A percentile compares a stretch with the other conserved stretches of the same genome.
phyloP scores from a whole-genome alignment of 768 basidiomycete genomes.

The Lepiota subincarnata region DNA sequence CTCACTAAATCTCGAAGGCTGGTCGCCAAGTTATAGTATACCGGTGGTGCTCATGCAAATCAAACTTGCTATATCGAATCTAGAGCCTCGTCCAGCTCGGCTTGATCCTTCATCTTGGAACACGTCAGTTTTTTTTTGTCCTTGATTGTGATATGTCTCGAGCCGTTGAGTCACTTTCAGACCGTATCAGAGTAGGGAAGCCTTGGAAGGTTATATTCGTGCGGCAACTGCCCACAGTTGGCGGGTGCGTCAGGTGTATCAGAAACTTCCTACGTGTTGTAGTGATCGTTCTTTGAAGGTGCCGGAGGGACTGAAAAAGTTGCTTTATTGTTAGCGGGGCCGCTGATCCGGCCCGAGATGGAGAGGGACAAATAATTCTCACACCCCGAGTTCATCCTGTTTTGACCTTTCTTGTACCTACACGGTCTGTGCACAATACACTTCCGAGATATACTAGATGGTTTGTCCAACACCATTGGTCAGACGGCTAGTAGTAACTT shows the following conservation, averaged over 20 bases:
- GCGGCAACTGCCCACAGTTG: conserved; percentile 65
- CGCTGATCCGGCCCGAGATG: background rate
- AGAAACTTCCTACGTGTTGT: background rate
- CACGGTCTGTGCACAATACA: background rate
- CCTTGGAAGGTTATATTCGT: conserved; percentile 58
- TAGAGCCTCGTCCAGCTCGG: conserved; percentile 60
- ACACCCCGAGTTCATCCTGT: background rate
- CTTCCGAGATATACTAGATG: background rate
- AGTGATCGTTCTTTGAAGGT: conserved; percentile 19
- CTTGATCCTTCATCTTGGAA: conserved; percentile 47
- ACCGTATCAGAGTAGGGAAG: conserved; percentile 51
- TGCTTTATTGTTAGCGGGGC: background rate
- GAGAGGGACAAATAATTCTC: background rate
- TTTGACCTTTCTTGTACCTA: background rate
- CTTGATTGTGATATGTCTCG: background rate
- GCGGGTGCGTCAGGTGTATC: conserved; percentile 37
- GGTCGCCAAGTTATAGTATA: conserved; percentile 64
- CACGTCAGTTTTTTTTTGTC: conserved; percentile 25
- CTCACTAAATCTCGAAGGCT: conserved; percentile 32
- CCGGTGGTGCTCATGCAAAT: conserved; percentile 59
- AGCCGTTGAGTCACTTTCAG: conserved; percentile 20
- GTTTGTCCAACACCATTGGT: background rate
- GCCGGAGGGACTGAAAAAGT: conserved; percentile 16
- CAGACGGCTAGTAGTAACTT: too few species aligned
- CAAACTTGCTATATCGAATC: conserved; percentile 63